phyloP scores from a whole-genome alignment of 1,284 basidiomycete species.

The Agaricales sp. region DNA sequence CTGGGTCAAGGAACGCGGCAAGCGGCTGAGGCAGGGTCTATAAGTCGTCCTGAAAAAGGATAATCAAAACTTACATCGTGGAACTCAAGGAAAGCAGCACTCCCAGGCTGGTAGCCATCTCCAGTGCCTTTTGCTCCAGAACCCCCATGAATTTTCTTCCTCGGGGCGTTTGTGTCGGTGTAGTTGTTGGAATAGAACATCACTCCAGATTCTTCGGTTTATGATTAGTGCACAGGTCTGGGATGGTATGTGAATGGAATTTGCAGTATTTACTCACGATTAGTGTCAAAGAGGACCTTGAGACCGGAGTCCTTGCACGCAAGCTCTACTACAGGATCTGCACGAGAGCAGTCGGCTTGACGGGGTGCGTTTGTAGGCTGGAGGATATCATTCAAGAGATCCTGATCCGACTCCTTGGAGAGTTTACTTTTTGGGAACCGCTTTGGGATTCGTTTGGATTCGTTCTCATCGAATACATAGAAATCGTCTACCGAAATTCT shows the following conservation, averaged over 20 bases:
- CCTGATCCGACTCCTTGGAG: constrained; percentile 22
- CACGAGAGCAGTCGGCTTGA: constrained; percentile 15
- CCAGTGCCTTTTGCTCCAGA: constrained; percentile 45
- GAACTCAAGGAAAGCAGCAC: constrained; percentile 68
- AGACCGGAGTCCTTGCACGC: constrained; percentile 49
- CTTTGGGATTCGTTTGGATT: constrained; percentile 23
- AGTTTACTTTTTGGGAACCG: constrained; percentile 23
- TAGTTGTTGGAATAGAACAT: constrained; percentile 64
- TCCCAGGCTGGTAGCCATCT: constrained; percentile 48
- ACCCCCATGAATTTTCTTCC: constrained; percentile 68
- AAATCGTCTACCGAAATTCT: constrained; percentile 41
- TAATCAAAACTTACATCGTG: constrained; percentile 37
- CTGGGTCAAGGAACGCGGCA: constrained; percentile 36
- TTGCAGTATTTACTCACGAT: constrained; percentile 49
- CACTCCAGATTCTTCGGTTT: constrained; percentile 47
- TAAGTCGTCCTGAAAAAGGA: background rate
- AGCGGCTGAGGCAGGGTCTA: constrained; percentile 25
- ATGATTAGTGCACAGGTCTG: constrained; percentile 2
- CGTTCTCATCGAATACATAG: constrained; percentile 37
- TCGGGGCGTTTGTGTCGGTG: constrained; percentile 35
- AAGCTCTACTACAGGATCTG: constrained; percentile 40
- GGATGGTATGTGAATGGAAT: constrained; percentile 2
- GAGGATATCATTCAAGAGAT: constrained; percentile 41
- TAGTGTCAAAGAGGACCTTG: constrained; percentile 50
- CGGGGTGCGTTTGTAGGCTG: constrained; percentile 20